Base-by-base conservation (phyloP, 148 eudicot genomes). In the Fagopyrum tataricum region DNA sequence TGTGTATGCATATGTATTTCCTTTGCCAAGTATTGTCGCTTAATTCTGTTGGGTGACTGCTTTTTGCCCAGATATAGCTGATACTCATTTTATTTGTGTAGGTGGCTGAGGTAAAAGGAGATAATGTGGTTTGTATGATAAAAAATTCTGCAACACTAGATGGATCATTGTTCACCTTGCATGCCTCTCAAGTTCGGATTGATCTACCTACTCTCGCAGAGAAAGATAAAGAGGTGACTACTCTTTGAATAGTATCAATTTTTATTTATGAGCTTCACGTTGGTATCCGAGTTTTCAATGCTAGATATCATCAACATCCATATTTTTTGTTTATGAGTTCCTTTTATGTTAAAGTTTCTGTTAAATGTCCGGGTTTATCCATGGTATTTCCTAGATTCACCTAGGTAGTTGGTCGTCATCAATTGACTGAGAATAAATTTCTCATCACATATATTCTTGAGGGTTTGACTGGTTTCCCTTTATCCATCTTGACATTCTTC, bases 71-170 rank as follows among this genome's bases (percentile, higher is more conserved):
- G 11, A 51, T n/a, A 9, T 52, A 49, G 17, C 43, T 10, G 8
- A 53, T n/a, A 10, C 43, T 72, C 23, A 72, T 49, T 49, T 10
- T 70, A 21, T 44, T 51, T 84, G 78, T 26, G 70, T 89, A 94
- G 98, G 98, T 94, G 39, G 80, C 81, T 79, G 90, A 89, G 76
- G 75, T 85, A 75, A 83, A 87, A 79, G 97, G 90, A 4, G 85
- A 84, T 59, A 92, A 91, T 75, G 93, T 94, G 56, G 81, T 89
- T 74, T 94, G 98, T 75, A 74, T 82, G 76, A 84, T 89, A 74
- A 94, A 94, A 81, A 94, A 94, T 84, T 76, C 96, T 72, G 97
- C 98, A 40, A 91, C 96, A 6, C 76, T 94, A 79, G 84, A 89
- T 71, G 98, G 97, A 70, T 72, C 91, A 61, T 75, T 94, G 70